phyloP scores from a whole-genome alignment of 805 yeast genomes.

The Lachancea cidri region DNA sequence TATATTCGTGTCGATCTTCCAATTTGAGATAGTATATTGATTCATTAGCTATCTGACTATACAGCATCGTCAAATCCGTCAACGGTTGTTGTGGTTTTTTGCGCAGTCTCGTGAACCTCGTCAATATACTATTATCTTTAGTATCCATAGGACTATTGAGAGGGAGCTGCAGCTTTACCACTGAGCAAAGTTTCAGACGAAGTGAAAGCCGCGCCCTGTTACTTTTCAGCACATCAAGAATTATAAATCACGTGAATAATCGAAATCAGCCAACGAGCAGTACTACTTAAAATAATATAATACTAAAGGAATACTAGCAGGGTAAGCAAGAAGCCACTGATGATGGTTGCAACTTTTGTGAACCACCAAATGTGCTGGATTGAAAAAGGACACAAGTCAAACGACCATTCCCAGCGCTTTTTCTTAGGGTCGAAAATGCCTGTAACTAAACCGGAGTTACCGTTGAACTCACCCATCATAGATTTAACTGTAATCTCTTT shows the following conservation, averaged over 20 bases:
- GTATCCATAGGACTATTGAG: conserved; percentile 10
- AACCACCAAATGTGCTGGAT: conserved; percentile 97
- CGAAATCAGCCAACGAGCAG: neutral
- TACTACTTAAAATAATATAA: neutral
- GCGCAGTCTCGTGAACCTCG: conserved; percentile 33
- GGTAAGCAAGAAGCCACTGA: conserved; percentile 39
- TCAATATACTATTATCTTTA: conserved; percentile 10
- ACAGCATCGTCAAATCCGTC: conserved; percentile 55
- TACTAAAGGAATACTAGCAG: conserved; percentile 10
- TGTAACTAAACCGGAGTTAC: conserved; percentile 79
- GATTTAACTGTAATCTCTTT: conserved; percentile 83
- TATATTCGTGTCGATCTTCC: conserved; percentile 50
- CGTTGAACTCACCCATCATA: conserved; percentile 95
- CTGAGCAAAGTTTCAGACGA: conserved; percentile 6
- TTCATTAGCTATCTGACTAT: conserved; percentile 56
- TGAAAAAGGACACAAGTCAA: conserved; percentile 70
- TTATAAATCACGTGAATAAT: neutral
- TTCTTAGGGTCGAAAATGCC: conserved; percentile 51
- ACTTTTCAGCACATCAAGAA: neutral
- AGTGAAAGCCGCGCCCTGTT: conserved; percentile 1
- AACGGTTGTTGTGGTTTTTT: conserved; percentile 56
- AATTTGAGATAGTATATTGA: conserved; percentile 52
- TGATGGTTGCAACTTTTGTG: conserved; percentile 48
- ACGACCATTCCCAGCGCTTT: conserved; percentile 59
- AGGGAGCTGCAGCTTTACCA: conserved; percentile 1